These are phyloP conservation scores for Biancaea sappan DNA, from an alignment of 306 rosid genomes.

Conservation along the genomic window DNA sequence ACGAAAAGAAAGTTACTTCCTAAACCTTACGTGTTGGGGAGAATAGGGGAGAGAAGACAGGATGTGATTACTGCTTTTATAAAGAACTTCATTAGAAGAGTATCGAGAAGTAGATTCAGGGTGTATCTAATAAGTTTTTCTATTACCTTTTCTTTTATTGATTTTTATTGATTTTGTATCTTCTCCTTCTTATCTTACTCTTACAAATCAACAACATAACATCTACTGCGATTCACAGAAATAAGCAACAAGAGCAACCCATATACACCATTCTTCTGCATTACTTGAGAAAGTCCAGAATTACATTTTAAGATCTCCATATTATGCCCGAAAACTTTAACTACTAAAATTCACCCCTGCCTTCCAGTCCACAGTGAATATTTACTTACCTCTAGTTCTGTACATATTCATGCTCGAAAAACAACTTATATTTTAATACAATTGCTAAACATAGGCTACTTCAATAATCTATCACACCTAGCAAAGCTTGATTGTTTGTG, in stretches of 20 bases:
- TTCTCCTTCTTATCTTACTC: too few species aligned
- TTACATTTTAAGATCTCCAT: background rate
- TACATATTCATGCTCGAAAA: background rate
- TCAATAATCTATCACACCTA: background rate
- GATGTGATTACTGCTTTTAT: too few species aligned
- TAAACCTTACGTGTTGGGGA: too few species aligned
- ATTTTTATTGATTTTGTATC: too few species aligned
- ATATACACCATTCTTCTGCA: background rate
- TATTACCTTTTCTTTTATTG: too few species aligned
- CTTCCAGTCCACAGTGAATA: background rate
- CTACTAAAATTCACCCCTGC: background rate
- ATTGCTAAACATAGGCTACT: background rate
- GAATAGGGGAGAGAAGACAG: too few species aligned
- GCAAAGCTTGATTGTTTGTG: background rate
- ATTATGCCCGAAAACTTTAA: slow-evolving; percentile 15
- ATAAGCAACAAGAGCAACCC: background rate
- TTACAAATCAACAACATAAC: background rate
- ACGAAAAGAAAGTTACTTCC: too few species aligned
- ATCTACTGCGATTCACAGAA: background rate
- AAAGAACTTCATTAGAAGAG: too few species aligned
- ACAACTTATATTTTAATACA: background rate
- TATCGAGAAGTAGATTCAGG: too few species aligned
- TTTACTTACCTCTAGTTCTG: background rate
- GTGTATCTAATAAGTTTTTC: too few species aligned
- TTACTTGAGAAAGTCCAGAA: background rate